These are phyloP conservation scores for Podospora sp. DNA, from an alignment of 495 filamentous ascomycete genomes.

Conservation along the genomic window DNA sequence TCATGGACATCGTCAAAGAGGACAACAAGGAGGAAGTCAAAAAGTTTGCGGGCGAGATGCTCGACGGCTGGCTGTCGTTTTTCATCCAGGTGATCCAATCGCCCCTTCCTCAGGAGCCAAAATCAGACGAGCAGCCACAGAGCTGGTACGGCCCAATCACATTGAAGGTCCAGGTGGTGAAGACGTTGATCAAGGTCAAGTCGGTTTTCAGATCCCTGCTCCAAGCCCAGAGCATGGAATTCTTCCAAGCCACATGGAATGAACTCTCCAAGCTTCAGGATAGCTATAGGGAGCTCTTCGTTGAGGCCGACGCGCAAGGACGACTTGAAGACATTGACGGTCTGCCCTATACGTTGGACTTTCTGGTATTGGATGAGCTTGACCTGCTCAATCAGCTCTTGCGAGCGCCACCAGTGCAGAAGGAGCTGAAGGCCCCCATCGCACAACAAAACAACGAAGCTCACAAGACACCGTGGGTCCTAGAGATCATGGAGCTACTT, in stretches of 20 bases:
- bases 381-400: constrained; percentile 90
- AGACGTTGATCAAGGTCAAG: constrained; percentile 90
- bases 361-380: constrained; percentile 87
- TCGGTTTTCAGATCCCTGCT: constrained; percentile 80
- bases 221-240: constrained; percentile 70
- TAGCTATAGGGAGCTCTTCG: constrained; percentile 78
- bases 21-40: constrained; percentile 83
- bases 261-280: constrained; percentile 72
- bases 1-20: constrained; percentile 92
- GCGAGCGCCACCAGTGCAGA: constrained; percentile 79
- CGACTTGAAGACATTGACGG: constrained; percentile 87
- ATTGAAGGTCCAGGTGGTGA: constrained; percentile 86
- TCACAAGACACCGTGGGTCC: constrained; percentile 69
- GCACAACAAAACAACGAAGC: constrained; percentile 55
- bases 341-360: constrained; percentile 93
- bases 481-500: constrained; percentile 80
- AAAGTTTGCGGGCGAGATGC: constrained; percentile 81
- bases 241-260: constrained; percentile 86
- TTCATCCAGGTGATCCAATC: constrained; percentile 72
- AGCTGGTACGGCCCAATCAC: constrained; percentile 77
- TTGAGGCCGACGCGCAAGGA: constrained; percentile 80
- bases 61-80: constrained; percentile 84
- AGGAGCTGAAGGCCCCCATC: constrained; percentile 77
- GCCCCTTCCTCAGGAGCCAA: constrained; percentile 44
- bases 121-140: background rate